Conservation (phyloP, 768 basidiomycete genomes). For the Russula emetica region DNA sequence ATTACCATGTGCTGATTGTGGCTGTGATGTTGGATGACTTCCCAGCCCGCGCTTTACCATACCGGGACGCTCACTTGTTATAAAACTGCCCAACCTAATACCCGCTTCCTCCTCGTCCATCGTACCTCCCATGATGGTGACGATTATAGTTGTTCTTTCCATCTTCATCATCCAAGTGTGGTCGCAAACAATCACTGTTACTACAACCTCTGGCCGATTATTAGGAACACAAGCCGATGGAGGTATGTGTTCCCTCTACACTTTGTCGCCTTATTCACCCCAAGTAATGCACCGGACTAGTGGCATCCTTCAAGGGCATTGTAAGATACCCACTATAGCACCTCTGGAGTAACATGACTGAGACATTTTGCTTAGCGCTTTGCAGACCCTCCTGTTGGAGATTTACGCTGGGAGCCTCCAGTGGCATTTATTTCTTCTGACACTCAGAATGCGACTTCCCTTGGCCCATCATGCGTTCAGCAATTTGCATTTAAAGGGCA, state of each 20-base stretch:
- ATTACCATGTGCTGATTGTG: no score
- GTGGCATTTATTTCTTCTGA: constrained; percentile 7
- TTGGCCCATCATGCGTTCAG: constrained; percentile 19
- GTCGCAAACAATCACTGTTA: background rate
- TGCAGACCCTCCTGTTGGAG: constrained; percentile 11
- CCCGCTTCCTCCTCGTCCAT: no score
- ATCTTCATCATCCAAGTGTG: background rate
- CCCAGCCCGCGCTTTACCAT: no score
- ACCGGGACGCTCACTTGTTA: background rate
- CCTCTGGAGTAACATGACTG: background rate
- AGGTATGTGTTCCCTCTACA: background rate
- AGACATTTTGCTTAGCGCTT: constrained; percentile 7
- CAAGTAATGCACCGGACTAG: background rate
- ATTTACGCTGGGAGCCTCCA: constrained; percentile 19
- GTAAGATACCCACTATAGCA: background rate
- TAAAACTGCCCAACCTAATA: background rate
- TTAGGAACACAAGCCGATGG: constrained; percentile 7
- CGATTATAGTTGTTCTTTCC: background rate
- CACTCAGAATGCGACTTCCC: constrained; percentile 4
- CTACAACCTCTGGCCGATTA: constrained; percentile 14
- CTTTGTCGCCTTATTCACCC: background rate
- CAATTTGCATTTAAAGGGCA: background rate
- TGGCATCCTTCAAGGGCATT: constrained; percentile 21
- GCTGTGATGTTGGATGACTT: no score
- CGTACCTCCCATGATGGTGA: background rate